Base-by-base conservation (phyloP, 2,329 filamentous ascomycete species). In the Aspergillus awamori region DNA sequence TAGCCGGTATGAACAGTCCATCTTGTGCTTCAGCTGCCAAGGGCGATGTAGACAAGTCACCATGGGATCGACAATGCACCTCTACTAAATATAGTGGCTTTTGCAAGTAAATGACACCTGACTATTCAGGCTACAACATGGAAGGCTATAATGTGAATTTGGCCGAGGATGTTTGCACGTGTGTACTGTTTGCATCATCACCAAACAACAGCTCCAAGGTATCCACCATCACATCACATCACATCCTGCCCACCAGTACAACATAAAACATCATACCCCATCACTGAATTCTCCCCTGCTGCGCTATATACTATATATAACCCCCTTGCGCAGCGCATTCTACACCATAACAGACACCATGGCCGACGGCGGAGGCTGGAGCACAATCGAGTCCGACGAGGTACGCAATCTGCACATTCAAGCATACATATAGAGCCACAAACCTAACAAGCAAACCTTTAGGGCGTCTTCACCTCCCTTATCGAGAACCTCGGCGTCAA, bases 391-490 rank as follows among this genome's bases (percentile, higher is more conserved):
- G 80, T 96, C 92, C 65, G 94, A 98, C 82, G 94, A 94, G 77
- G 93, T 96, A 85, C 69, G 86, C 81, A 13, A 11, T 10, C 47
- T 5, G 63, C 61, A 59, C 57, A 39, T 47, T 53, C 56, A 52
- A 59, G 24, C 47, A 2, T 33, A 51, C 6, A 28, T 28, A 20
- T 60, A 13, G n/a, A 30, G 52, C 54, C 26, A 20, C 55, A 58
- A 59, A 65, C 71, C 71, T 58, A 70, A 65, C 43, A 61, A 63
- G 57, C 61, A 13, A 49, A 62, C 36, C 22, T 30, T 30, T 64
- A 89, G 93, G 95, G 95, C 73, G 93, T 99, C 74, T 99, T 99
- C 81, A 99, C 95, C 66, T 97, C 93, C 73, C 87, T 99, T 63
- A 90, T 99, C 74, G 93, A 97, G 72, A 88, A 87, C 71, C 89